Evolutionary conservation across 257 asterid genomes (phyloP).

Genomic region (Penstemon newberryi): DNA sequence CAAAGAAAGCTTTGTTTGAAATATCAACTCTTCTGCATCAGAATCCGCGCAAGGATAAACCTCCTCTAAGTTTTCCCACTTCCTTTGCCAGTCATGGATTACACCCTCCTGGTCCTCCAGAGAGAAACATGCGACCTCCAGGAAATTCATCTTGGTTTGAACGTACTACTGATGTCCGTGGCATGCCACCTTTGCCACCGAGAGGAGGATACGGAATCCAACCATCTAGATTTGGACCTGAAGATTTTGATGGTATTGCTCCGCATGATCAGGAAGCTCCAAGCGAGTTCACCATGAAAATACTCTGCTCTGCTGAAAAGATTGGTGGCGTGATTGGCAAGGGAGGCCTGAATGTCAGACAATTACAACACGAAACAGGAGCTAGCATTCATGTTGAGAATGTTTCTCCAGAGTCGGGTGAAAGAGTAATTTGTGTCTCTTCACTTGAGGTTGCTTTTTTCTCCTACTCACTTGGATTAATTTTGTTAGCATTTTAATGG

Average conservation of each 20-base stretch:
- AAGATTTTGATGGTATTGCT: conserved; percentile 53
- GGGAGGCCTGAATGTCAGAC: conserved; percentile 72
- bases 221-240: conserved; percentile 46
- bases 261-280: conserved; percentile 48
- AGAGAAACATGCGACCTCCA: conserved; percentile 38
- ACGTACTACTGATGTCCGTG: conserved; percentile 37
- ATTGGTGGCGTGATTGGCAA: conserved; percentile 86
- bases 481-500: conserved; percentile 21
- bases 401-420: conserved; percentile 51
- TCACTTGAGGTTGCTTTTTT: conserved; percentile 60
- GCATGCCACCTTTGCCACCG: conserved; percentile 42
- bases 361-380: conserved; percentile 73
- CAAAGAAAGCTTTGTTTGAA: conserved; percentile 63
- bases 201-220: conserved; percentile 46
- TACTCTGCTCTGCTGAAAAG: conserved; percentile 68
- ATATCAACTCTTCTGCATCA: conserved; percentile 73
- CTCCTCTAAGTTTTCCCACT: conserved; percentile 46
- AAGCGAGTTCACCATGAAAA: conserved; percentile 63
- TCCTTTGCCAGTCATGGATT: conserved; percentile 45
- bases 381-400: conserved; percentile 63
- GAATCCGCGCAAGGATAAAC: conserved; percentile 71
- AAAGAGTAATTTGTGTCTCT: conserved; percentile 70
- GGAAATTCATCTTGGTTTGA: conserved; percentile 53
- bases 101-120: not conserved
- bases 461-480: conserved; percentile 20